phyloP scores from a whole-genome alignment of 192 early-diverging fungal genomes.

The Endogone sp. region DNA sequence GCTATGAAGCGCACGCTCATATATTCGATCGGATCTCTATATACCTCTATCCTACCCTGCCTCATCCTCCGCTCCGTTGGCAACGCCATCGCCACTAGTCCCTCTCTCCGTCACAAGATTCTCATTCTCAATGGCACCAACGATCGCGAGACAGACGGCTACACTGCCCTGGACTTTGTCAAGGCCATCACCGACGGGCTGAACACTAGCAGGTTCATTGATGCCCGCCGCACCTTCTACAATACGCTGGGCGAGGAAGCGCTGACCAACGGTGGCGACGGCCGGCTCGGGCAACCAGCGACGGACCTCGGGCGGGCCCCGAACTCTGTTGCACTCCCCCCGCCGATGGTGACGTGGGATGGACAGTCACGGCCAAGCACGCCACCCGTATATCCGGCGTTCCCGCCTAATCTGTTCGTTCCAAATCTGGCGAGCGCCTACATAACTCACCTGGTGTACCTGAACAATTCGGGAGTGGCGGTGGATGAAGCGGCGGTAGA shows the following conservation, averaged over 20 bases:
- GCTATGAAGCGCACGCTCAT: constrained; percentile 49
- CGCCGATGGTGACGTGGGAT: constrained; percentile 20
- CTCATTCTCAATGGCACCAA: constrained; percentile 65
- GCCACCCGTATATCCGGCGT: constrained; percentile 23
- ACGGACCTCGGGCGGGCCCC: background rate
- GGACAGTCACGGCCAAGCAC: constrained; percentile 25
- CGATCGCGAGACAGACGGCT: constrained; percentile 66
- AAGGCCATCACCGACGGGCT: constrained; percentile 61
- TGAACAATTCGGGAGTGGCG: constrained; percentile 44
- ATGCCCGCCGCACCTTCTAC: constrained; percentile 26
- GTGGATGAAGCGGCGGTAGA: constrained; percentile 42
- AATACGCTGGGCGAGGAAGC: background rate
- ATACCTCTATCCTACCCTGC: constrained; percentile 71
- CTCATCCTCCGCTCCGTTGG: constrained; percentile 67
- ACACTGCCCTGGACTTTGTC: constrained; percentile 70
- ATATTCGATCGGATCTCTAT: constrained; percentile 72
- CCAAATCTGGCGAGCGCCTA: constrained; percentile 32
- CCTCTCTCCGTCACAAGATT: constrained; percentile 52
- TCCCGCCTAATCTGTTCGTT: constrained; percentile 26
- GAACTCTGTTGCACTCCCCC: background rate
- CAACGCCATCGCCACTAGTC: constrained; percentile 49
- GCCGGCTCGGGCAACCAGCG: background rate
- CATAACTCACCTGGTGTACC: constrained; percentile 48
- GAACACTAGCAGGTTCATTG: constrained; percentile 42
- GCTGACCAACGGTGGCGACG: background rate